Percentiles rank a stretch among this genome's conserved stretches.
Conservation (phyloP, 768 basidiomycete genomes). For the Tulasnella sp. region DNA sequence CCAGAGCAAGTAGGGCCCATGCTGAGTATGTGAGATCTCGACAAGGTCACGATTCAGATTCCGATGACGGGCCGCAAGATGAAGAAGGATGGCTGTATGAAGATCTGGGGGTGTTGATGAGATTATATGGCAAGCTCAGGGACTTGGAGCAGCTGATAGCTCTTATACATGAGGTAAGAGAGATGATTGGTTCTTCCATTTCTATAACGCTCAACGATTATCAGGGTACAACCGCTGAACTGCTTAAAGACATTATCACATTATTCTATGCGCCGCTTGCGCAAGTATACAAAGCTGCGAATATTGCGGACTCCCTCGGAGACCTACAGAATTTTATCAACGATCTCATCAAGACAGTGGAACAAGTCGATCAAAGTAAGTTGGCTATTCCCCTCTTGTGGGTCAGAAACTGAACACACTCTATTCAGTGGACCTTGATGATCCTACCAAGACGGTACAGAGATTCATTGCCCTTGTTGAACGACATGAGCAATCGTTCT, state of each 20-base stretch:
- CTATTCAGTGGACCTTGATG: conserved; percentile 57
- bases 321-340: conserved; percentile 91
- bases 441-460: conserved; percentile 78
- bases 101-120: conserved; percentile 68
- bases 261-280: conserved; percentile 96
- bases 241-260: conserved; percentile 95
- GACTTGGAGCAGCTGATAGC: conserved; percentile 89
- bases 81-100: conserved; percentile 97
- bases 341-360: conserved; percentile 89
- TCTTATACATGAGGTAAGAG: conserved; percentile 78
- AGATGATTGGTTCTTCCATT: neutral
- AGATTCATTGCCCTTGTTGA: conserved; percentile 86
- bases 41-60: conserved; percentile 47
- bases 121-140: conserved; percentile 62
- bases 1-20: conserved; percentile 67
- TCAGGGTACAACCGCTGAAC: conserved; percentile 85
- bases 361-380: conserved; percentile 79
- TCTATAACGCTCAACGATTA: neutral
- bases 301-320: conserved; percentile 82
- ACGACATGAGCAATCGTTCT: conserved; percentile 91
- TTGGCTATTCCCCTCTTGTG: conserved; percentile 15
- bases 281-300: conserved; percentile 94
- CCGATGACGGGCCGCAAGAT: conserved; percentile 82
- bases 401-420: no score
- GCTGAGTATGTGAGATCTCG: conserved; percentile 51